Conservation (phyloP, 495 filamentous ascomycete genomes). For the Aeminium ludgeri region DNA sequence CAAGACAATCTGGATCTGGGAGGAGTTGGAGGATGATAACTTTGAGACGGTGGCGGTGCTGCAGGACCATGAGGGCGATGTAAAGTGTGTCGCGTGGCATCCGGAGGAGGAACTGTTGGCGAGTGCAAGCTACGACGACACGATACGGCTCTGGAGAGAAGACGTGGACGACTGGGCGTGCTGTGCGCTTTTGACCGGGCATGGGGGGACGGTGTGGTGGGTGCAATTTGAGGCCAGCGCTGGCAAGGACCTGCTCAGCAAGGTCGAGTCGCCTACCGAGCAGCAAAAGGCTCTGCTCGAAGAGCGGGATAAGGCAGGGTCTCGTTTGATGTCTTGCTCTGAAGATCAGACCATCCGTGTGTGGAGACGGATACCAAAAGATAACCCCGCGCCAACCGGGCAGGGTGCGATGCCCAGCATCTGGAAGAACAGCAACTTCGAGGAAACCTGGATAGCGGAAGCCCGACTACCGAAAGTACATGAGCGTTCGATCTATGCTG, state of each 20-base stretch:
- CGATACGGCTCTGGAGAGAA: slow-evolving; percentile 72
- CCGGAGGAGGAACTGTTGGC: slow-evolving; percentile 65
- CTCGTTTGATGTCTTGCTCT: slow-evolving; percentile 58
- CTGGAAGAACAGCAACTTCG: slow-evolving; percentile 47
- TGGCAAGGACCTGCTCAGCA: slow-evolving; percentile 23
- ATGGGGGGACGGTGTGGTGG: slow-evolving; percentile 73
- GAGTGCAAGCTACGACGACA: slow-evolving; percentile 81
- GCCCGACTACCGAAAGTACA: slow-evolving; percentile 55
- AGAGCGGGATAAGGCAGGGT: slow-evolving; percentile 32
- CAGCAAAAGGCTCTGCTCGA: slow-evolving; percentile 26
- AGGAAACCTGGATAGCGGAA: slow-evolving; percentile 70
- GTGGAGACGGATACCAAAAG: slow-evolving; percentile 51
- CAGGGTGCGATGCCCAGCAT: slow-evolving; percentile 53
- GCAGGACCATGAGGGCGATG: slow-evolving; percentile 84
- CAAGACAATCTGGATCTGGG: slow-evolving; percentile 98
- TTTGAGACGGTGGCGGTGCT: slow-evolving; percentile 92
- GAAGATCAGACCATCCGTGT: slow-evolving; percentile 63
- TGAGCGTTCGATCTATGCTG: slow-evolving; percentile 62
- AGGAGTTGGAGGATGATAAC: slow-evolving; percentile 83
- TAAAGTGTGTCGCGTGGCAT: slow-evolving; percentile 87
- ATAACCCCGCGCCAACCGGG: slow-evolving; percentile 25
- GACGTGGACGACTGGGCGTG: slow-evolving; percentile 88
- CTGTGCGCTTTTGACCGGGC: slow-evolving; percentile 61
- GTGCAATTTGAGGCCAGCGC: slow-evolving; percentile 54
- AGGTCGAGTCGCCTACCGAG: slow-evolving; percentile 17